A percentile compares a stretch with the other conserved stretches of the same genome.
Conservation (phyloP, 116 monocot species). For the Zostera marina region DNA sequence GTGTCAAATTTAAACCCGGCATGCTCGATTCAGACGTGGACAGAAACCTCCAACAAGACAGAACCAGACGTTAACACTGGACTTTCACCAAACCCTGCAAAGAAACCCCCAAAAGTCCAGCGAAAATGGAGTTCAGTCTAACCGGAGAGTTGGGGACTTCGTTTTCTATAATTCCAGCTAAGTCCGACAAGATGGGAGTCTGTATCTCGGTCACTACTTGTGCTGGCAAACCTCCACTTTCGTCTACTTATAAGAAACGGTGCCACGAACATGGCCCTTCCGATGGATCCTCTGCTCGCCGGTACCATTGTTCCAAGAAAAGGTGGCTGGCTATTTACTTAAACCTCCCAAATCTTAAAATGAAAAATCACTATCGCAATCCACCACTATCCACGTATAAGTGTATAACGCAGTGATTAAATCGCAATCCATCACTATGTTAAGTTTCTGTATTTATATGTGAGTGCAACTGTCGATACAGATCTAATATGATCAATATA, state of each 20-base stretch:
- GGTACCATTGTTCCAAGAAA: constrained; percentile 51
- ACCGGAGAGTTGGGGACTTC: constrained; percentile 23
- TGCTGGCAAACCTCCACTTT: constrained; percentile 47
- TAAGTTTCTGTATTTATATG: no score
- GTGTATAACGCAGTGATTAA: no score
- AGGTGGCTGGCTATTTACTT: constrained; percentile 16
- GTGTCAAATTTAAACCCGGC: constrained; percentile 20
- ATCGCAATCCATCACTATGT: no score
- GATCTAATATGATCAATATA: no score
- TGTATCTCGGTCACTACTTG: neutral
- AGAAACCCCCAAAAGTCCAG: neutral
- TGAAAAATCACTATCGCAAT: no score
- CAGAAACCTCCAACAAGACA: constrained; percentile 2
- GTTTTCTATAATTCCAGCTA: constrained; percentile 2
- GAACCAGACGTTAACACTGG: constrained; percentile 24
- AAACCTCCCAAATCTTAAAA: neutral
- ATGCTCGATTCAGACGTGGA: constrained; percentile 73
- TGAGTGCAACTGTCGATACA: no score
- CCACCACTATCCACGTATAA: no score
- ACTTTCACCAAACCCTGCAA: constrained; percentile 35
- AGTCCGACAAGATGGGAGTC: neutral
- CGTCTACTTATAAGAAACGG: constrained; percentile 30
- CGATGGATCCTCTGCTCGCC: constrained; percentile 7
- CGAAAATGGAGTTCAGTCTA: constrained; percentile 16
- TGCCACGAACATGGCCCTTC: constrained; percentile 25